Conservation (phyloP, 2,329 filamentous ascomycete species). For the Aspergillus sp. region DNA sequence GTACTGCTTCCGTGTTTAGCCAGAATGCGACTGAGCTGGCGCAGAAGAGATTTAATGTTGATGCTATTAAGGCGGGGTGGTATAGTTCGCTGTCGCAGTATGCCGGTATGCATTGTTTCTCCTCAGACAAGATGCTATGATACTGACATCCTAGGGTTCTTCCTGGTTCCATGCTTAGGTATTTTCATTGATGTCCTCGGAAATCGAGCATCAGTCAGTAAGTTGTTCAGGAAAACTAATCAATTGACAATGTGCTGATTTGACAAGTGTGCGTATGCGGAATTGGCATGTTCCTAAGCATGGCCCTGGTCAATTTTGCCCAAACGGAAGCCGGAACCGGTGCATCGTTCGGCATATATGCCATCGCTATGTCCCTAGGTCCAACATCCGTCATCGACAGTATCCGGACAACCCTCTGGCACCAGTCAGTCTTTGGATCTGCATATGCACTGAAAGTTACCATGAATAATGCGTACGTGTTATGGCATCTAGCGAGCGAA, state of each 20-base stretch:
- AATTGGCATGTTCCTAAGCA: slow-evolving; percentile 46
- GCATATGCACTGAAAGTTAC: slow-evolving; percentile 56
- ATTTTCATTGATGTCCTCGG: slow-evolving; percentile 53
- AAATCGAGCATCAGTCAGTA: slow-evolving; percentile 43
- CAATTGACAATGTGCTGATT: not conserved
- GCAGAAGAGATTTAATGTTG: slow-evolving; percentile 52
- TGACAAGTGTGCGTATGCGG: slow-evolving; percentile 37
- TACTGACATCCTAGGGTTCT: slow-evolving; percentile 37
- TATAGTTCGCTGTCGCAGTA: slow-evolving; percentile 54
- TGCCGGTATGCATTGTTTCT: slow-evolving; percentile 24
- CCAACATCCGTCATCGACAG: slow-evolving; percentile 56
- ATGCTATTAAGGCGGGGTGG: slow-evolving; percentile 52
- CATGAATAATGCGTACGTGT: slow-evolving; percentile 49
- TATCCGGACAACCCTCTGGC: slow-evolving; percentile 55
- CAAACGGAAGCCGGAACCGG: slow-evolving; percentile 47
- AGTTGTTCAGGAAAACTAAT: slow-evolving; percentile 9
- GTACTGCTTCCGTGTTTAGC: slow-evolving; percentile 48
- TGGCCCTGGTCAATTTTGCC: slow-evolving; percentile 51
- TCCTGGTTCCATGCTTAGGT: slow-evolving; percentile 51
- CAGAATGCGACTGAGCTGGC: slow-evolving; percentile 57
- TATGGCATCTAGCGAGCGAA: no score
- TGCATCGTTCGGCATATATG: slow-evolving; percentile 55
- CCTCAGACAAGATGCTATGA: not conserved
- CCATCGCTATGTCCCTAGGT: slow-evolving; percentile 49
- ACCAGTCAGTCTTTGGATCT: slow-evolving; percentile 54